Evolutionary conservation across 2,329 filamentous ascomycete genomes (phyloP).

Genomic region (Cladosporium sp.): DNA sequence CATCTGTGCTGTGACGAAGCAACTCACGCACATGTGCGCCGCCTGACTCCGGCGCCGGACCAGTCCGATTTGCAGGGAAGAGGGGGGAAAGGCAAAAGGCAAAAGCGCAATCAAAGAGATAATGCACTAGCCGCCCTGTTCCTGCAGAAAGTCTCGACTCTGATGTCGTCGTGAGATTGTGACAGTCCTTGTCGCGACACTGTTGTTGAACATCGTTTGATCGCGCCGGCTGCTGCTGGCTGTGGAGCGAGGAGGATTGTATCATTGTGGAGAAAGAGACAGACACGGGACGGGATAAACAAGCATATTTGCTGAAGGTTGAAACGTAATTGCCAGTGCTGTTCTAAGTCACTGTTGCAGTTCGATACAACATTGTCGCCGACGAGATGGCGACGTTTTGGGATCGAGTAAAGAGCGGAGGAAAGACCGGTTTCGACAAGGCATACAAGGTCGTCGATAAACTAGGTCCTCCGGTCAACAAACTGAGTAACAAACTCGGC

Average conservation of each 20-base stretch:
- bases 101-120: conserved; percentile 2
- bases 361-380: not conserved
- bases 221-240: not conserved
- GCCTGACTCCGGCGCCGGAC: conserved; percentile 12
- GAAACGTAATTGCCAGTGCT: not conserved
- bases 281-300: not conserved
- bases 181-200: not conserved
- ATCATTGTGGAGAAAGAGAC: conserved; percentile 4
- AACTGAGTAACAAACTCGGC: conserved; percentile 76
- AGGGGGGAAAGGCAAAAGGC: not conserved
- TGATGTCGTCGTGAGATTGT: conserved; percentile 4
- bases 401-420: conserved; percentile 55
- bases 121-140: conserved; percentile 3
- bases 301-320: not conserved
- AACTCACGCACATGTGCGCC: conserved; percentile 7
- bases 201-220: not conserved
- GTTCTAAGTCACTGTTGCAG: not conserved
- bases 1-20: conserved; percentile 10
- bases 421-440: conserved; percentile 72
- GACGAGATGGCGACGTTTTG: conserved; percentile 42
- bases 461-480: conserved; percentile 70
- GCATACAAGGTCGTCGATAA: conserved; percentile 68
- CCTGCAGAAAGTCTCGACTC: conserved; percentile 9
- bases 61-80: conserved; percentile 7
- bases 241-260: conserved; percentile 1